phyloP scores from a whole-genome alignment of 179 eudicot genomes.

The Beta corolliflora region DNA sequence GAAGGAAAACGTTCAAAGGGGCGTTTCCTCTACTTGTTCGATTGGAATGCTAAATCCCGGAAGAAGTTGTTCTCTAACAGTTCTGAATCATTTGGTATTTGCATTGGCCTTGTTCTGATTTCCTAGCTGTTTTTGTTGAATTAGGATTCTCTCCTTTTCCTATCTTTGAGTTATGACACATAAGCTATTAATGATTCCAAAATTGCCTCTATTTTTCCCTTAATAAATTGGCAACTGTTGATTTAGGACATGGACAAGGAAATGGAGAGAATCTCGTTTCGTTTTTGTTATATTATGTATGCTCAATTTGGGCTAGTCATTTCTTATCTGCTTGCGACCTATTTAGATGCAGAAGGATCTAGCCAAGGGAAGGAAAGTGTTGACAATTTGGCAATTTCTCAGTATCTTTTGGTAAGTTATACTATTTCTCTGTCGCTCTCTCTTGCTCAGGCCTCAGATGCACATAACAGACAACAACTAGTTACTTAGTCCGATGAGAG shows the following conservation, averaged over 20 bases:
- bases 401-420: constrained; percentile 50
- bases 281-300: background rate
- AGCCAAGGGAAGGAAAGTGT: constrained; percentile 54
- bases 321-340: background rate
- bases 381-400: constrained; percentile 40
- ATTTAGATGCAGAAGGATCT: constrained; percentile 43
- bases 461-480: background rate
- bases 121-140: background rate
- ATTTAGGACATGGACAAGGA: too few relatives aligned
- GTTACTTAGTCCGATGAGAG: background rate
- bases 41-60: constrained; percentile 88
- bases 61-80: constrained; percentile 77
- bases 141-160: too few relatives aligned
- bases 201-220: too few relatives aligned
- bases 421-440: constrained; percentile 8
- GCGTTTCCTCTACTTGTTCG: constrained; percentile 84
- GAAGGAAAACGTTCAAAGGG: constrained; percentile 74
- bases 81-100: constrained; percentile 56
- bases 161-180: too few relatives aligned
- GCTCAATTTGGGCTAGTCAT: constrained; percentile 6
- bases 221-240: too few relatives aligned
- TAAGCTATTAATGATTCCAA: too few relatives aligned
- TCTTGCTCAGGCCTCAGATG: too few relatives aligned
- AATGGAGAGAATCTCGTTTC: too few relatives aligned
- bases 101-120: background rate